Conservation (phyloP, 768 basidiomycete species). For the Termitomyces sp. region DNA sequence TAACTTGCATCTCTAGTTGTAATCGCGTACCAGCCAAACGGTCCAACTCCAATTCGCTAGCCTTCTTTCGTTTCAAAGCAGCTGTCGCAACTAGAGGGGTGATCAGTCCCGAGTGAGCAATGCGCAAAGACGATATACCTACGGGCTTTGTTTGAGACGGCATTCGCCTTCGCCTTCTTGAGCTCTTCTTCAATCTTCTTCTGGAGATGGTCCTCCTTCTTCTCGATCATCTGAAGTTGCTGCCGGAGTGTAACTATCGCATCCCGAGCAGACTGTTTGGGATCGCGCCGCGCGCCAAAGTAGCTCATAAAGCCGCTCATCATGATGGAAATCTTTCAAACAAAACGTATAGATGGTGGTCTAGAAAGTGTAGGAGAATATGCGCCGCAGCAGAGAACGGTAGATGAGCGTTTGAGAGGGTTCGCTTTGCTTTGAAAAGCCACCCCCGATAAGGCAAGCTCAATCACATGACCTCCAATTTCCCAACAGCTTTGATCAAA, state of each 20-base stretch:
- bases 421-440: constrained; percentile 17
- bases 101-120: not conserved
- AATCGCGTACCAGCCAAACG: constrained; percentile 78
- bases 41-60: constrained; percentile 81
- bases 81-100: constrained; percentile 67
- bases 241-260: constrained; percentile 91
- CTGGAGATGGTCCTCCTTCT: constrained; percentile 96
- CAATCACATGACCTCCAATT: constrained; percentile 8
- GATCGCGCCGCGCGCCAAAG: constrained; percentile 79
- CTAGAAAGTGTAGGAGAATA: constrained; percentile 7
- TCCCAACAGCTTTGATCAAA: not conserved
- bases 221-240: constrained; percentile 95
- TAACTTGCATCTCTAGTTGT: constrained; percentile 94
- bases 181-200: constrained; percentile 95
- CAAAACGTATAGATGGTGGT: not conserved
- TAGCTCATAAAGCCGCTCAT: constrained; percentile 83
- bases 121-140: constrained; percentile 24
- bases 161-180: constrained; percentile 89
- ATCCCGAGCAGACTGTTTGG: constrained; percentile 82
- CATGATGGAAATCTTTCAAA: constrained; percentile 29
- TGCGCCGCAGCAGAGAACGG: constrained; percentile 12
- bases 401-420: constrained; percentile 8
- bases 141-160: constrained; percentile 91
- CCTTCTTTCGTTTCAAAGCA: constrained; percentile 92
- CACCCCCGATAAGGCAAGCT: constrained; percentile 30